Evolutionary conservation across 192 early-diverging fungal species (phyloP), one percentile per base, ranked within the genome.

Genomic region (Allomyces macrogynus): DNA sequence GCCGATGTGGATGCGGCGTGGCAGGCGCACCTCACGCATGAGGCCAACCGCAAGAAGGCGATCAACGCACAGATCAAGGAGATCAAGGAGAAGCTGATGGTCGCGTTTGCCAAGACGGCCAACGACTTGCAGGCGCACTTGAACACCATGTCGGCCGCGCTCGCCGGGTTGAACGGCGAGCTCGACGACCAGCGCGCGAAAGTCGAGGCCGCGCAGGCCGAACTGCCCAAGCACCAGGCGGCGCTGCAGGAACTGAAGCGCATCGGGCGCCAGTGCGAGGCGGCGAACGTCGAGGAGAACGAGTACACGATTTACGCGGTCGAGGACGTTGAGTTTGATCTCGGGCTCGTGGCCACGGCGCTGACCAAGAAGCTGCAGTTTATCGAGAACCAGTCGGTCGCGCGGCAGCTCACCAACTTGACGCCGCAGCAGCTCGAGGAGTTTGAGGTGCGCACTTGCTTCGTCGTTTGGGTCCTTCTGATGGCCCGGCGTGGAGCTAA

Each of bases 301-400:
- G 87, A 93, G 72, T 90, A 88, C 67, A 93, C 92, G 9, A 90
- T 95, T 24, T 92, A 88, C 73, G 85, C 89, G 25, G 82, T 88
- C 18, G 91, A 93, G 49, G 94, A 97, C 67, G 72, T 97, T 12
- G 79, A 78, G 25, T 97, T 94, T 69, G 92, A 95, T 62, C 80
- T 87, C 14, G 84, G 77, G 26, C 71, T 95, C 64, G 74, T 92
- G 40, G 83, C 86, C 63, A 87, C 89, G 73, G 83, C 87, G 1
- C 69, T 87, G 66, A 81, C 80, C 69, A 91, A 89, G 71, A 91
- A 89, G 70, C 75, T 74, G 16, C 79, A 86, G 0, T 97, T 97
- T 64, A 91, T 97, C 67, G 91, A 95, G 64, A 97, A 97, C 76
- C 93, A 97, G 72, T 86, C 87, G n/a, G 88, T 92, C 22, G 90